Base-by-base conservation (phyloP, 1,139 yeast species). In the Blastobotrys illinoisensis region DNA sequence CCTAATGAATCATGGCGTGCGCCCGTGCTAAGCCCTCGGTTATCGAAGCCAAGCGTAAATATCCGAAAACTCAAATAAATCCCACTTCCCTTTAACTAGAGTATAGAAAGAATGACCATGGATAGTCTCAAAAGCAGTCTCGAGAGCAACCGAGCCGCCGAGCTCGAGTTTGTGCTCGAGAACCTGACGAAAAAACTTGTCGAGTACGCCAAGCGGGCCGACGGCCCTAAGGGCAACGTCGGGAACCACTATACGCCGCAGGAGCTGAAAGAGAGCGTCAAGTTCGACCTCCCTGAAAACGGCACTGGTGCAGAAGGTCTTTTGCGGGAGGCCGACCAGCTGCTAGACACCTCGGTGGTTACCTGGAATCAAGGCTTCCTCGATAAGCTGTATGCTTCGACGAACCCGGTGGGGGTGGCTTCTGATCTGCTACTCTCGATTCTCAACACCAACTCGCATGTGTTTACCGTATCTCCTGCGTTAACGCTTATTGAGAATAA, bases 311-410 rank as follows among this genome's bases (percentile, higher is more conserved):
- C 63, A 9, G 67, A 67, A 6, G 78, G 79, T 5, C 73, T 86
- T 4, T 68, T 79, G 48, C 67, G 68, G 2, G 75, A 80, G 13
- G 77, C 86, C 52, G 86, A 86, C 60, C 71, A 75, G 48, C 81
- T 88, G 1, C 71, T 88, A 58, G 71, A 79, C 50, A 80, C 84
- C 64, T 85, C 95, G 0, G 90, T 87, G 45, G 87, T 85, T 56
- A 88, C 96, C 0, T 88, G 96, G 96, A 86, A 85, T 64, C 86
- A 88, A 0, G 95, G 95, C 1, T 88, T 88, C 64, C 71, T 88
- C 72, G 96, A 88, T 68, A 88, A 88, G 69, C 74, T 88, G 56
- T 88, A 88, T 64, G 96, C 95, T 0, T 81, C 89, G 26, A 87
- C 88, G 46, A 88, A 88, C 67, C 93, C 96, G 1, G 85, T 87